Evolutionary conservation across 2,329 filamentous ascomycete genomes (phyloP), one percentile per base, ranked within the genome.

Genomic region (Cylindrodendrum hubeiense): DNA sequence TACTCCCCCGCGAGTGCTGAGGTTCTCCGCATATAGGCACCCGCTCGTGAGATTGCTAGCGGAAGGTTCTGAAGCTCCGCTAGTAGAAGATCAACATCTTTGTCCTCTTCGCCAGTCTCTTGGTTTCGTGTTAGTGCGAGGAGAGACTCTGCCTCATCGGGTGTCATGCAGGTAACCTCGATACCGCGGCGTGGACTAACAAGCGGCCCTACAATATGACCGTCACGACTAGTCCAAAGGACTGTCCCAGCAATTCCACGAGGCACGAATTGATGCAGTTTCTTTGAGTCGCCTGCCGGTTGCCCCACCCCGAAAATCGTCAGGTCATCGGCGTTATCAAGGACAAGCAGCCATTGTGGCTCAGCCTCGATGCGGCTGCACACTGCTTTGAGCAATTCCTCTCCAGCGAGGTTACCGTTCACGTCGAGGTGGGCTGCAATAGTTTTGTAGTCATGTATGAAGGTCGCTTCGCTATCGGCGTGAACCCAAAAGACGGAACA

Each of bases 401-500:
- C 21, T 5, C 63, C 72, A 37, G 71, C 65, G 3, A 74, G 60
- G 43, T 63, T 65, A 8, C 22, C 28, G 2, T 61, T 50, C 3
- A 80, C 21, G 1, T 71, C 70, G 0, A 79, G 56, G 3, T 58
- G 66, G 34, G 53, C 71, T 0, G 76, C 76, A 43, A 82, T 78
- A 0, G 52, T 58, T 46, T 69, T 74, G 44, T 78, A 80, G 61
- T 75, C 76, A 10, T 75, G 67, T 2, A 61, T 46, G 53, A 81
- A 79, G 3, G 74, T 79, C 12, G 71, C 69, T 34, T 74, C 66
- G 51, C 59, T 77, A 53, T 79, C 73, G 12, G 79, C 79, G 59
- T 79, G 76, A 1, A 81, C 75, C 79, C 77, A 81, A 61, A 81
- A 79, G 2, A 82, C 69, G 0, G 75, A 79, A 54, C 75, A 77